Conservation (phyloP, 1,139 yeast species). For the Suzukiozyma palmioleophila region DNA sequence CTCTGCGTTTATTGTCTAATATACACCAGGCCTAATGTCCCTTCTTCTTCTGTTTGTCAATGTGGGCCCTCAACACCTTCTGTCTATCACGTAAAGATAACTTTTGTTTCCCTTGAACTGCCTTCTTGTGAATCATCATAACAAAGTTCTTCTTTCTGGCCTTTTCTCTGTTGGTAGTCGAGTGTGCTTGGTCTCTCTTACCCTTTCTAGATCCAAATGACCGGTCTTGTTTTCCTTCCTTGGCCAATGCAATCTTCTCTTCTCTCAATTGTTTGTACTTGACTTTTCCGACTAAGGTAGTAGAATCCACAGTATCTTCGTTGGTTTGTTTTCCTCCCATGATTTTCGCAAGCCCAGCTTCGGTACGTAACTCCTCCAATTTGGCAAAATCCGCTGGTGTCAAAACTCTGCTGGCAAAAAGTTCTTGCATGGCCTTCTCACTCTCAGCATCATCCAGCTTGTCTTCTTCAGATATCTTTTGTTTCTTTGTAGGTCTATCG, state of each 20-base stretch:
- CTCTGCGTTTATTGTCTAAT: not conserved
- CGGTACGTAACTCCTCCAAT: slow-evolving; percentile 75
- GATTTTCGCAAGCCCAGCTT: slow-evolving; percentile 78
- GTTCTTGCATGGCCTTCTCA: slow-evolving; percentile 50
- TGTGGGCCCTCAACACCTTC: slow-evolving; percentile 78
- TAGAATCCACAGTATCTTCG: slow-evolving; percentile 84
- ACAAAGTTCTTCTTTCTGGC: slow-evolving; percentile 97
- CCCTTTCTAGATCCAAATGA: slow-evolving; percentile 87
- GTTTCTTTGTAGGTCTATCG: slow-evolving; percentile 23
- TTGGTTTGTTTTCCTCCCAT: slow-evolving; percentile 58
- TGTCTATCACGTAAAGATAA: slow-evolving; percentile 89
- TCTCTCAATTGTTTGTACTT: slow-evolving; percentile 85
- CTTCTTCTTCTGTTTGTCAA: slow-evolving; percentile 84
- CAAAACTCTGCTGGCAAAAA: slow-evolving; percentile 71
- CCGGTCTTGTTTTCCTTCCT: slow-evolving; percentile 91
- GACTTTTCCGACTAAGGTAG: slow-evolving; percentile 72
- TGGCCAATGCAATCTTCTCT: slow-evolving; percentile 81
- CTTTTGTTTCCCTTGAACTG: slow-evolving; percentile 91
- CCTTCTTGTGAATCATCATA: slow-evolving; percentile 94
- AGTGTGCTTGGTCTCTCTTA: slow-evolving; percentile 70
- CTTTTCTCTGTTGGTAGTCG: slow-evolving; percentile 94
- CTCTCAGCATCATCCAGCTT: slow-evolving; percentile 23
- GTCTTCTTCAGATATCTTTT: slow-evolving; percentile 16
- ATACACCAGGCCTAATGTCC: slow-evolving; percentile 37
- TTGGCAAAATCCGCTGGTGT: slow-evolving; percentile 98